Base-by-base conservation (phyloP, 1,284 basidiomycete species). In the Cutaneotrichosporon spelunceum region DNA sequence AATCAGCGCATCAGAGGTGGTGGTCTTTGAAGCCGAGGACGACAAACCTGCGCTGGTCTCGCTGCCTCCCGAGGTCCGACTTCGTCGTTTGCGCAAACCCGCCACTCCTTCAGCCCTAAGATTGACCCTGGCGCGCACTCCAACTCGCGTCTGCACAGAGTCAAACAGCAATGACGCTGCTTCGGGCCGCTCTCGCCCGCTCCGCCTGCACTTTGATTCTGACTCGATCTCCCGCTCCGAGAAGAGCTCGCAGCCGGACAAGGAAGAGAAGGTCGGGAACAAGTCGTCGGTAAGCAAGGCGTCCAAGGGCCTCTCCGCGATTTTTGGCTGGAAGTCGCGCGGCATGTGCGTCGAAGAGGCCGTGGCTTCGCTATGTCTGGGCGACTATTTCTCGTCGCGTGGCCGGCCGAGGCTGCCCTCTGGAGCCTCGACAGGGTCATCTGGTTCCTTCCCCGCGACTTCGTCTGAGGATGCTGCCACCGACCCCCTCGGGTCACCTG, bases 371-470 rank as follows among this genome's bases (percentile, higher is more conserved):
- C 60, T 77, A 3, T 71, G 65, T 45, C 57, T 75, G 19, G 74
- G 74, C 10, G 74, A 75, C 55, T 74, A 74, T 65, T 72, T 77
- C 62, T 68, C 68, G 1, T 67, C 68, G n/a, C 57, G 68, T 4
- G 42, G 62, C 29, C 53, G 65, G 4, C 27, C 53, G 8, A 19
- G 27, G 11, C 59, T 21, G 21, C 14, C 27, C 7, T 50, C 48
- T 6, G 39, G 39, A n/a, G 8, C 50, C 13, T 30, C 56, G 19
- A 30, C n/a, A 24, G 60, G 13, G 14, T 56, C n/a, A 23, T 23
- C 11, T 49, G 36, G n/a, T 33, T 48, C 45, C 29, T 44, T 14
- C 19, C 26, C 36, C 11, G 52, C 57, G 26, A 34, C 57, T 4
- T 27, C 53, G 26, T 16, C 33, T 11, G 59, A 60, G 26, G 50